A percentile compares a stretch with the other conserved stretches of the same genome.
These are phyloP conservation scores for Ustilago vetiveriae DNA, from an alignment of 1,284 basidiomycete species.

Conservation along the genomic window DNA sequence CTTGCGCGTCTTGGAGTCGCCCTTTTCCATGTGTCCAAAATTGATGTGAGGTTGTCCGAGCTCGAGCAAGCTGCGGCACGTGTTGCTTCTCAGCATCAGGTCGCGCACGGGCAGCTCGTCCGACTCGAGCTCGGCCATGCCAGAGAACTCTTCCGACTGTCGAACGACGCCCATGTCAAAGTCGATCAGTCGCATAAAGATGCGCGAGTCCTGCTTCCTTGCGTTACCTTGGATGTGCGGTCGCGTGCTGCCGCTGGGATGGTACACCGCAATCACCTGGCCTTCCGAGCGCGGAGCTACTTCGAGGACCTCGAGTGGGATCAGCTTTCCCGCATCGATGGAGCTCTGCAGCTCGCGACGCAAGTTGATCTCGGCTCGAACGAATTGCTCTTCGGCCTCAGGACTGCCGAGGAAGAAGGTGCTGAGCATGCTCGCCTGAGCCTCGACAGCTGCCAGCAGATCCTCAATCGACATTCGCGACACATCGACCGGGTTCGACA, in stretches of 20 bases:
- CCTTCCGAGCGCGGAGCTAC: slow-evolving; percentile 66
- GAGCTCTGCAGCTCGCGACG: slow-evolving; percentile 68
- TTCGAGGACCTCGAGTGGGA: slow-evolving; percentile 67
- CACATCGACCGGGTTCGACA: slow-evolving; percentile 64
- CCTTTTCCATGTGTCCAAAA: slow-evolving; percentile 71
- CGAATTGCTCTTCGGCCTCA: slow-evolving; percentile 70
- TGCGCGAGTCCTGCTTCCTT: slow-evolving; percentile 70
- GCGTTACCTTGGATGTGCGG: slow-evolving; percentile 69
- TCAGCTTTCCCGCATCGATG: slow-evolving; percentile 67
- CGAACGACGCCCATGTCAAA: slow-evolving; percentile 67
- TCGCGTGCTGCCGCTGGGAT: slow-evolving; percentile 69
- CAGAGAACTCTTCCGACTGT: slow-evolving; percentile 52
- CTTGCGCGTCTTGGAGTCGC: slow-evolving; percentile 69
- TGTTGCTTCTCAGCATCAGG: slow-evolving; percentile 69
- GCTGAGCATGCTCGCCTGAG: slow-evolving; percentile 67
- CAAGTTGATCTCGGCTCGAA: slow-evolving; percentile 69
- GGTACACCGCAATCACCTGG: slow-evolving; percentile 69
- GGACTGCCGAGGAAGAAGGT: slow-evolving; percentile 67
- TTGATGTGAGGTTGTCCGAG: slow-evolving; percentile 71
- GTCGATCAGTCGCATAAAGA: slow-evolving; percentile 69
- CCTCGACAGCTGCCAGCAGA: slow-evolving; percentile 69
- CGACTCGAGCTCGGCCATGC: slow-evolving; percentile 58
- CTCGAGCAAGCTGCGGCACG: slow-evolving; percentile 69
- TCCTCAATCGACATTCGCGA: slow-evolving; percentile 69
- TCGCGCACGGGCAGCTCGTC: slow-evolving; percentile 70